A percentile compares a stretch with the other conserved stretches of the same genome.
phyloP scores from a whole-genome alignment of 2,329 filamentous ascomycete species.

The Periconia digitata region DNA sequence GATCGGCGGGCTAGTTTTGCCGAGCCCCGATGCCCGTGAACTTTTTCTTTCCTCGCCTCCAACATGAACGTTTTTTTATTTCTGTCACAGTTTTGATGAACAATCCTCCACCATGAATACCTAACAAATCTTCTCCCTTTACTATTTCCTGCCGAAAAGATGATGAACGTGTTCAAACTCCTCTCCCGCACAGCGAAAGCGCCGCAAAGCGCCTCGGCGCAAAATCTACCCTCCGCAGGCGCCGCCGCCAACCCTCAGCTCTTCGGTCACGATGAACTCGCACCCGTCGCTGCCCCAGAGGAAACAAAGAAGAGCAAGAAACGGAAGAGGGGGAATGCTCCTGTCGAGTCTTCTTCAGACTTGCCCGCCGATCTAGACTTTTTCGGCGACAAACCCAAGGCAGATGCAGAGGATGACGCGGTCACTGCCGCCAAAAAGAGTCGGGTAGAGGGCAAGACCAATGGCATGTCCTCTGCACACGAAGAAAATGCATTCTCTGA shows the following conservation, averaged over 20 bases:
- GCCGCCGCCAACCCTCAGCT: conserved; percentile 68
- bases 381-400: conserved; percentile 36
- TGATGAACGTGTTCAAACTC: conserved; percentile 73
- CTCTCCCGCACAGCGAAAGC: conserved; percentile 70
- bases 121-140: not conserved
- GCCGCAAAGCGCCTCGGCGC: conserved; percentile 40
- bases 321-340: conserved; percentile 44
- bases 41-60: conserved; percentile 16
- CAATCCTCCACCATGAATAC: conserved; percentile 1
- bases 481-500: not conserved
- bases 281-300: conserved; percentile 43
- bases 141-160: not conserved
- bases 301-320: conserved; percentile 36
- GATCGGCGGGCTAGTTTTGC: conserved; percentile 21
- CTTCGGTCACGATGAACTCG: conserved; percentile 51
- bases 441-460: conserved; percentile 15
- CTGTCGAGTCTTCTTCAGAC: conserved; percentile 9
- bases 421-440: conserved; percentile 14
- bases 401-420: conserved; percentile 8
- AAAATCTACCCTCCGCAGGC: conserved; percentile 65
- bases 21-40: conserved; percentile 18
- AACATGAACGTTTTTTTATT: conserved; percentile 24
- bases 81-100: not conserved
- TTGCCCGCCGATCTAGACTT: conserved; percentile 47
- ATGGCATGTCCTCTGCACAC: not conserved